Percentiles rank a stretch among this genome's conserved stretches.
Conservation (phyloP, 352 stramenopile species). For the Phytopythium sindhum region DNA sequence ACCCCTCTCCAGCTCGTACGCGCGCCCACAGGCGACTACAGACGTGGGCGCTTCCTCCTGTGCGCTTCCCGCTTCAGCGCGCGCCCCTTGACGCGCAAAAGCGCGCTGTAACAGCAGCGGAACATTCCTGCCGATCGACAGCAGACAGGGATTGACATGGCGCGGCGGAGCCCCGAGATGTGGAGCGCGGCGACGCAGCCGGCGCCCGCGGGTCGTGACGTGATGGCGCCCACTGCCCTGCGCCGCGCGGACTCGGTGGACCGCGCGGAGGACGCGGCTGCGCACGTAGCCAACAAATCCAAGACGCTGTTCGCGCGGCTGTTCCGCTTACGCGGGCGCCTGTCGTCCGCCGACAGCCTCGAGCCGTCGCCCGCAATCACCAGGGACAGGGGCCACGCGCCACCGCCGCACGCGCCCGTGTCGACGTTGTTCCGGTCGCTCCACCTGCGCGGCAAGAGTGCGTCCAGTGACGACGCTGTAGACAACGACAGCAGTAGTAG, state of each 20-base stretch:
- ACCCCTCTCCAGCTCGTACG: background rate
- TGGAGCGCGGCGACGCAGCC: constrained; percentile 8
- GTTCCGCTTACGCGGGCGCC: constrained; percentile 31
- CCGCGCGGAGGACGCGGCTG: constrained; percentile 3
- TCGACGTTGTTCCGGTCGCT: constrained; percentile 30
- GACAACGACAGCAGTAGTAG: background rate
- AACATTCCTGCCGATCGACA: constrained; percentile 11
- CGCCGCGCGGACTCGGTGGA: constrained; percentile 5
- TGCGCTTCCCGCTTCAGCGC: background rate
- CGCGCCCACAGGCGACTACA: background rate
- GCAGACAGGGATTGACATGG: constrained; percentile 10
- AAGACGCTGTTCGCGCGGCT: constrained; percentile 25
- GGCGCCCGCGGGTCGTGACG: constrained; percentile 12
- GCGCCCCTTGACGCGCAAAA: background rate
- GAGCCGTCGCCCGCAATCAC: constrained; percentile 1
- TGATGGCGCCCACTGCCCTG: constrained; percentile 9
- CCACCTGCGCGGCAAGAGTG: constrained; percentile 15
- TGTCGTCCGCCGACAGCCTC: constrained; percentile 1
- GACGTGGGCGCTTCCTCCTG: background rate
- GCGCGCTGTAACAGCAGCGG: background rate
- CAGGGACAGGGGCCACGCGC: constrained; percentile 2
- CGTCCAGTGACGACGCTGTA: constrained; percentile 4
- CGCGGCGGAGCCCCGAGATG: constrained; percentile 11
- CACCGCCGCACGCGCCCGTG: constrained; percentile 23
- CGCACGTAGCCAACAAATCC: constrained; percentile 10